phyloP scores from a whole-genome alignment of 176 grass and related monocot genomes.

The Zea luxurians region DNA sequence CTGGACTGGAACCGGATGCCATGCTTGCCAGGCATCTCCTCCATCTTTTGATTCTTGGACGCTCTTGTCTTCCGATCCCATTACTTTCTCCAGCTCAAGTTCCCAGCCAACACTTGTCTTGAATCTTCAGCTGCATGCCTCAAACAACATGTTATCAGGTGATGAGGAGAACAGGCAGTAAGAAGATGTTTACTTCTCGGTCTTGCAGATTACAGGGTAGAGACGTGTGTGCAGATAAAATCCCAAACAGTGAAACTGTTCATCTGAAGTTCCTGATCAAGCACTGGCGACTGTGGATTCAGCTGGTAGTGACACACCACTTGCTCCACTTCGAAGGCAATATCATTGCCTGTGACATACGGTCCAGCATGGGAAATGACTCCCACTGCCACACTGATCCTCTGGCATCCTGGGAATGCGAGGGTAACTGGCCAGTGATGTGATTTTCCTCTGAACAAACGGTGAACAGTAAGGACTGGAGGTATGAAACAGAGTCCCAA shows the following conservation, averaged over 20 bases:
- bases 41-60: conserved; percentile 8
- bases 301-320: neutral
- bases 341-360: conserved; percentile 6
- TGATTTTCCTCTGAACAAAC: conserved; percentile 31
- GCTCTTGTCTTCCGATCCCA: neutral
- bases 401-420: conserved; percentile 38
- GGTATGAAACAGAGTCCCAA: neutral
- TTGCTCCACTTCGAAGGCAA: neutral
- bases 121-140: conserved; percentile 14
- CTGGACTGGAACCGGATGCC: neutral
- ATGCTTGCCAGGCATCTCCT: conserved; percentile 21
- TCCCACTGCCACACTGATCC: conserved; percentile 27
- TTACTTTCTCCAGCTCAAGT: neutral
- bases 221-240: neutral
- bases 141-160: neutral
- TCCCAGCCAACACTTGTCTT: conserved; percentile 14
- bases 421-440: conserved; percentile 15
- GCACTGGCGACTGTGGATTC: neutral
- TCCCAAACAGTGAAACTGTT: conserved; percentile 12
- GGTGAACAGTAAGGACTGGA: neutral
- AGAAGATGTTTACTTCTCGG: neutral
- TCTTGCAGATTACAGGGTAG: conserved; percentile 17
- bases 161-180: conserved; percentile 22
- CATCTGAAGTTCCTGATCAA: conserved; percentile 2
- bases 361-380: conserved; percentile 14